These are phyloP conservation scores for Rhodomyrtus psidioides DNA, from an alignment of 441 rosid genomes.

Conservation along the genomic window DNA sequence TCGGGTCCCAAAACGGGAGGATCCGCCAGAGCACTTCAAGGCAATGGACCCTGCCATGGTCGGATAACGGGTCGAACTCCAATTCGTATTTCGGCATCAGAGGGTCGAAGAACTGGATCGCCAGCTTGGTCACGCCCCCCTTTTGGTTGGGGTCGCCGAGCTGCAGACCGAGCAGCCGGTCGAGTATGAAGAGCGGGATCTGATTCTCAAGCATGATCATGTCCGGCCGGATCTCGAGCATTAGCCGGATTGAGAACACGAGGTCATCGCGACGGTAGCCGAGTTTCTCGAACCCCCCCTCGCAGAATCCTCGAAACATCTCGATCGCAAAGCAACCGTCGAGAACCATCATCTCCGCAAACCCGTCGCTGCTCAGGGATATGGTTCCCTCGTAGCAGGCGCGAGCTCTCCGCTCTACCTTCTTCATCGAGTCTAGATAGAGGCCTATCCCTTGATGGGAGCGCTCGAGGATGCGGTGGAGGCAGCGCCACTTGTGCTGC, in stretches of 20 bases:
- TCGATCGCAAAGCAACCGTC: neutral
- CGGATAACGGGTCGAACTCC: neutral
- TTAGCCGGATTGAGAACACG: neutral
- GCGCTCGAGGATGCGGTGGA: neutral
- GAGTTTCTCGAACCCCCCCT: neutral
- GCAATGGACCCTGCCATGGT: neutral
- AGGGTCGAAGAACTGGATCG: too few species aligned
- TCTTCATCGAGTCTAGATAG: neutral
- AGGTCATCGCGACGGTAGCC: neutral
- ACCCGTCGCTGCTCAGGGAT: neutral
- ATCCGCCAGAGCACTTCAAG: neutral
- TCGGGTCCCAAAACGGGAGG: neutral
- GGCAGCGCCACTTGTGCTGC: neutral
- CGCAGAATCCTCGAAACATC: neutral
- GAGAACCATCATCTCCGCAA: neutral
- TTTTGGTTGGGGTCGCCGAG: too few species aligned
- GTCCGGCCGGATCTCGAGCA: too few species aligned
- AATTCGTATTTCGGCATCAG: too few species aligned
- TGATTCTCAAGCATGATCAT: too few species aligned
- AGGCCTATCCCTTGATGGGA: accelerated
- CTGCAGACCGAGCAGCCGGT: too few species aligned
- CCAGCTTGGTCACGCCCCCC: too few species aligned
- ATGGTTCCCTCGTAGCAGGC: neutral
- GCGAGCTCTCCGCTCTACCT: neutral
- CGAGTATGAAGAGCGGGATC: too few species aligned